Conservation (phyloP, 2,329 filamentous ascomycete genomes). For the Fusarium praegraminearum region DNA sequence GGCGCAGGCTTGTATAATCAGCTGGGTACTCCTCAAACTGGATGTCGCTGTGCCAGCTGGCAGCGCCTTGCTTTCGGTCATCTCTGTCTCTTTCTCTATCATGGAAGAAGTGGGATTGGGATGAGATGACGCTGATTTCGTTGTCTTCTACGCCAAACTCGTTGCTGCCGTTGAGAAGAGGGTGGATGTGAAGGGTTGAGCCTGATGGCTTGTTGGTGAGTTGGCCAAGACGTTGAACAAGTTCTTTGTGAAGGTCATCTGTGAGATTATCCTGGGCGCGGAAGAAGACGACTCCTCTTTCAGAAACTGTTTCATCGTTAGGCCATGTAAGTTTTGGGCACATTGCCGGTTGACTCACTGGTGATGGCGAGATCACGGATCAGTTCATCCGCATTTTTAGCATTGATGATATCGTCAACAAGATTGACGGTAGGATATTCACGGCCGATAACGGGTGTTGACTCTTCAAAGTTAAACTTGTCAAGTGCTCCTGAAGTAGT, state of each 20-base stretch:
- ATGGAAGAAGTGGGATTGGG: slow-evolving; percentile 38
- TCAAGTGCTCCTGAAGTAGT: slow-evolving; percentile 17
- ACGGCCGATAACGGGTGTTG: slow-evolving; percentile 64
- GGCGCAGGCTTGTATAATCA: slow-evolving; percentile 67
- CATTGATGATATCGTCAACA: slow-evolving; percentile 58
- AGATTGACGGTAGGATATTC: slow-evolving; percentile 65
- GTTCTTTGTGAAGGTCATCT: slow-evolving; percentile 70
- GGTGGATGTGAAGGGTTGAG: slow-evolving; percentile 71
- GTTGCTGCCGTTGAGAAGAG: slow-evolving; percentile 65
- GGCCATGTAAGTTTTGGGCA: no score
- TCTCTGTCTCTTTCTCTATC: slow-evolving; percentile 35
- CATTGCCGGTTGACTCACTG: slow-evolving; percentile 53
- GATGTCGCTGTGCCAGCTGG: slow-evolving; percentile 64
- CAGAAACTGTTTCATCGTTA: slow-evolving; percentile 61
- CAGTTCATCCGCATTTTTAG: slow-evolving; percentile 65
- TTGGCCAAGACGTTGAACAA: slow-evolving; percentile 69
- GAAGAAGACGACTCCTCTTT: slow-evolving; percentile 74
- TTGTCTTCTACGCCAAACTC: slow-evolving; percentile 65
- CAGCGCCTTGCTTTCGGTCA: slow-evolving; percentile 50
- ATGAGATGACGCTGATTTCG: slow-evolving; percentile 71
- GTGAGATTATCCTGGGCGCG: slow-evolving; percentile 68
- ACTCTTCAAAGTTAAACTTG: slow-evolving; percentile 46
- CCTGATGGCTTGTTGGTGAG: slow-evolving; percentile 68
- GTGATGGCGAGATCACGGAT: slow-evolving; percentile 72
- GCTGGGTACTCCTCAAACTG: slow-evolving; percentile 67